Evolutionary conservation across 805 yeast species (phyloP).

Genomic region (Metschnikowia lochheadii): DNA sequence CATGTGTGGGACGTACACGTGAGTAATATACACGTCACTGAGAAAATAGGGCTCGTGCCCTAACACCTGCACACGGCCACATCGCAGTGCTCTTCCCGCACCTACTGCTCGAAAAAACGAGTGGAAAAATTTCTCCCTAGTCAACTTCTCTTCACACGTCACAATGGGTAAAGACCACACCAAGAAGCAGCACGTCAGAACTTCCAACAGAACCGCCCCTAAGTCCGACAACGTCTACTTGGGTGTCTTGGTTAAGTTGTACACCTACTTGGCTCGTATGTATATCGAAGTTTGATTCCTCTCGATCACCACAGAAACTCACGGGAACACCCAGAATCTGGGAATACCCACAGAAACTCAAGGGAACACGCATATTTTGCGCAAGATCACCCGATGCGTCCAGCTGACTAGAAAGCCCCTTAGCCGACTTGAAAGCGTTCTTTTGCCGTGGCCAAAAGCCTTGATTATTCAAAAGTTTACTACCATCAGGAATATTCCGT

Average conservation of each 20-base stretch:
- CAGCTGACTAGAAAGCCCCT: background rate
- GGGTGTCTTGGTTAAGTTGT: conserved; percentile 94
- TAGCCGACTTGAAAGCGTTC: background rate
- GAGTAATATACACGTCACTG: background rate
- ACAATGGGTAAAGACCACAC: conserved; percentile 96
- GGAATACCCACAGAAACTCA: background rate
- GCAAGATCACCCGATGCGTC: background rate
- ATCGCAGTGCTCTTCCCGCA: background rate
- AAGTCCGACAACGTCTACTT: conserved; percentile 99
- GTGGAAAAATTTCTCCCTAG: conserved; percentile 4
- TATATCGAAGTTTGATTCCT: conserved; percentile 25
- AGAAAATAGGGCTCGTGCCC: background rate
- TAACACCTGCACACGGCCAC: background rate
- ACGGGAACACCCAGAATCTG: background rate
- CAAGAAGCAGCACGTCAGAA: conserved; percentile 92
- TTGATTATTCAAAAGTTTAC: background rate
- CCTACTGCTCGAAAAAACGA: conserved; percentile 5
- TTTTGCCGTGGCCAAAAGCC: background rate
- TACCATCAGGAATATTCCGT: conserved; percentile 1
- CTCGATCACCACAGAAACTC: conserved; percentile 3
- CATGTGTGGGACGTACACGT: background rate
- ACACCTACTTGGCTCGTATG: conserved; percentile 99
- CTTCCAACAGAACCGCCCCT: conserved; percentile 98
- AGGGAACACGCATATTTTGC: background rate
- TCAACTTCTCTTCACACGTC: conserved; percentile 17